A percentile compares a stretch with the other conserved stretches of the same genome.
These are phyloP conservation scores for Dendrothele bispora DNA, from an alignment of 768 basidiomycete genomes.

Conservation along the genomic window DNA sequence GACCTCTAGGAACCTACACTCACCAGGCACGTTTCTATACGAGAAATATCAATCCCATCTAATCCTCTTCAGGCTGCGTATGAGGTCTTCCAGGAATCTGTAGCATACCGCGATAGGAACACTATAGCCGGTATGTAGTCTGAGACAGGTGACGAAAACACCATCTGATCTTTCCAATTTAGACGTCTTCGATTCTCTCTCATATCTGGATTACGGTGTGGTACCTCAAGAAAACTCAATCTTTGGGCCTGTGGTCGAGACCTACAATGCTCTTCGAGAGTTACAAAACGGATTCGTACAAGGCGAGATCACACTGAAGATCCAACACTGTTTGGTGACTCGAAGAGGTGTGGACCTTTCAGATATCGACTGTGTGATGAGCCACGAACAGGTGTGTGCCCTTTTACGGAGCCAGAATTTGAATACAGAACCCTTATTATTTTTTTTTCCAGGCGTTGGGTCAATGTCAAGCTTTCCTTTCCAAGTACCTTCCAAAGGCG, in stretches of 20 bases:
- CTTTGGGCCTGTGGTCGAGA: slow-evolving; percentile 72
- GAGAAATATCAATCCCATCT: slow-evolving; percentile 7
- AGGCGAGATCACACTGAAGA: slow-evolving; percentile 57
- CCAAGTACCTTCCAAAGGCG: slow-evolving; percentile 50
- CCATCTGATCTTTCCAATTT: slow-evolving; percentile 1
- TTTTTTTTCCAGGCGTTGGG: slow-evolving; percentile 42
- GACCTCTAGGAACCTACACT: slow-evolving; percentile 59
- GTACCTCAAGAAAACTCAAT: slow-evolving; percentile 82
- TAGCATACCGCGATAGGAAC: slow-evolving; percentile 40
- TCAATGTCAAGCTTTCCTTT: slow-evolving; percentile 70
- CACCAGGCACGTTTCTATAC: slow-evolving; percentile 46
- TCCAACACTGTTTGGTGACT: slow-evolving; percentile 72
- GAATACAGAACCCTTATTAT: no score
- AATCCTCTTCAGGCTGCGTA: slow-evolving; percentile 39
- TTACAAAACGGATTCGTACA: slow-evolving; percentile 50
- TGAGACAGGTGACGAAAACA: not conserved
- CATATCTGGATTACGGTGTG: slow-evolving; percentile 54
- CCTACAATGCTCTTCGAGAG: slow-evolving; percentile 63
- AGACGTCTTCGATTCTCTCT: slow-evolving; percentile 64
- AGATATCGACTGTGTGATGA: slow-evolving; percentile 60
- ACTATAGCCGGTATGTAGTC: slow-evolving; percentile 1
- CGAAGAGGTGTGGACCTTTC: slow-evolving; percentile 53
- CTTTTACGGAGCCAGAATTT: no score
- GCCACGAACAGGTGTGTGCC: slow-evolving; percentile 72
- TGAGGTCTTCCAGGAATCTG: slow-evolving; percentile 43